Base-by-base conservation (phyloP, 208 protist species). In the Trypanosoma rangeli region DNA sequence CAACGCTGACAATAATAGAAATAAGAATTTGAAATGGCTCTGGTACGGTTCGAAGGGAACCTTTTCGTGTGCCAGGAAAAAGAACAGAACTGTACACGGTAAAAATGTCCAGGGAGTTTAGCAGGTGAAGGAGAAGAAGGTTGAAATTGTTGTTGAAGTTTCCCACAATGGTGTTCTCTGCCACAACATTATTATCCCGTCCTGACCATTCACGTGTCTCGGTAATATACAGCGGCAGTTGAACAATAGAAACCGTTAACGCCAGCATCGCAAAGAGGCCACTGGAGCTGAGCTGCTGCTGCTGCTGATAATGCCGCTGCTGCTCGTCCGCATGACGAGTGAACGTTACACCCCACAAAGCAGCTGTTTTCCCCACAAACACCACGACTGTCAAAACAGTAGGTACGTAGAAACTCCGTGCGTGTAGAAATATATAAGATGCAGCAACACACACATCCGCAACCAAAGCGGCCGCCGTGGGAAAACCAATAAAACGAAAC, bases 71-170 rank as follows among this genome's bases (percentile, higher is more conserved):
- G 26, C 4, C 2, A 9, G 26, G 31, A 24, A 49, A 22, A 7
- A 70, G 15, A 62, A 68, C 42, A 59, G 59, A 66, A 18, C 8
- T 64, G 64, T 76, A 76, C 18, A 76, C 49, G 12, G 71, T 62
- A 15, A 76, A 44, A 18, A 76, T 37, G 56, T 76, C 71, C 0
- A 76, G 52, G 12, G 71, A 70, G 24, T 76, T 66, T 26, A 76
- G 57, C 42, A 76, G 39, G 46, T 76, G 71, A 5, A 68, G 35
- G 29, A 76, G 64, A 39, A 70, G 42, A 18, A 76, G 35, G 24
- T 76, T 76, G 44, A 76, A 76, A 48, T 76, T 69, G 28, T 56
- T 68, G 39, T 52, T 68, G 26, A 76, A 76, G 54, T 60, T 68
- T n/a, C 55, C 56, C 9, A 70, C 63, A 58, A 76, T 56, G 24